Evolutionary conservation across 2,329 filamentous ascomycete genomes (phyloP).

Genomic region (Penicillium sp.): DNA sequence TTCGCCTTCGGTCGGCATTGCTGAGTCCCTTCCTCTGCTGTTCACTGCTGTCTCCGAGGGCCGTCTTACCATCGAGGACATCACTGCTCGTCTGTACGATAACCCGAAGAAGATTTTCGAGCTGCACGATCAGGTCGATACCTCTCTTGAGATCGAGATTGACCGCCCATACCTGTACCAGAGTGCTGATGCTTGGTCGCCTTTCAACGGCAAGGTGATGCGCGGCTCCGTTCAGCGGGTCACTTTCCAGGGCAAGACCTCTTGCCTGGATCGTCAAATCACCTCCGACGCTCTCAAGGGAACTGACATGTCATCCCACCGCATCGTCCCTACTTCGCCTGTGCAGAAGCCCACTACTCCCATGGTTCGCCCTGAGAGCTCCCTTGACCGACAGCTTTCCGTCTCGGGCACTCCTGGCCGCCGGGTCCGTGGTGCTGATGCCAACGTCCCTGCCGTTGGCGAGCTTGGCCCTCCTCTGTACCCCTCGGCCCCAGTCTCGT

Average conservation of each 20-base stretch:
- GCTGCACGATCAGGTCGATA: slow-evolving; percentile 76
- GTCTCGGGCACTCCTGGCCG: slow-evolving; percentile 44
- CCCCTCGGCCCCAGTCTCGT: slow-evolving; percentile 58
- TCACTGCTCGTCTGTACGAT: slow-evolving; percentile 72
- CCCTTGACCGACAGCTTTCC: slow-evolving; percentile 43
- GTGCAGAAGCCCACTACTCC: slow-evolving; percentile 56
- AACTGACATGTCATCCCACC: slow-evolving; percentile 75
- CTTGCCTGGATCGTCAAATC: slow-evolving; percentile 73
- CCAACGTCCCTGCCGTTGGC: slow-evolving; percentile 32
- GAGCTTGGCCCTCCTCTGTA: slow-evolving; percentile 48
- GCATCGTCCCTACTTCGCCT: slow-evolving; percentile 58
- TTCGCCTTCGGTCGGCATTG: slow-evolving; percentile 68
- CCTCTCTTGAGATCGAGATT: slow-evolving; percentile 74
- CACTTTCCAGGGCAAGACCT: slow-evolving; percentile 73
- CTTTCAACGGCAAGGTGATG: slow-evolving; percentile 71
- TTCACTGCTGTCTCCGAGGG: slow-evolving; percentile 77
- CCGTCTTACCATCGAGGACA: slow-evolving; percentile 72
- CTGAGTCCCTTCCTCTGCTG: slow-evolving; percentile 73
- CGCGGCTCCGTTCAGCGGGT: slow-evolving; percentile 74
- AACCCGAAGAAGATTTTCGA: slow-evolving; percentile 83
- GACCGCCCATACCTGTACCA: slow-evolving; percentile 70
- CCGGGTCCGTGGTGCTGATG: slow-evolving; percentile 30
- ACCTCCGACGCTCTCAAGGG: slow-evolving; percentile 62
- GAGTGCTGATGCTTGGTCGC: slow-evolving; percentile 64
- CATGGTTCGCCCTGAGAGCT: slow-evolving; percentile 42